A percentile compares a stretch with the other conserved stretches of the same genome.
Conservation (phyloP, 2,329 filamentous ascomycete genomes). For the Herpotrichia juniperi region DNA sequence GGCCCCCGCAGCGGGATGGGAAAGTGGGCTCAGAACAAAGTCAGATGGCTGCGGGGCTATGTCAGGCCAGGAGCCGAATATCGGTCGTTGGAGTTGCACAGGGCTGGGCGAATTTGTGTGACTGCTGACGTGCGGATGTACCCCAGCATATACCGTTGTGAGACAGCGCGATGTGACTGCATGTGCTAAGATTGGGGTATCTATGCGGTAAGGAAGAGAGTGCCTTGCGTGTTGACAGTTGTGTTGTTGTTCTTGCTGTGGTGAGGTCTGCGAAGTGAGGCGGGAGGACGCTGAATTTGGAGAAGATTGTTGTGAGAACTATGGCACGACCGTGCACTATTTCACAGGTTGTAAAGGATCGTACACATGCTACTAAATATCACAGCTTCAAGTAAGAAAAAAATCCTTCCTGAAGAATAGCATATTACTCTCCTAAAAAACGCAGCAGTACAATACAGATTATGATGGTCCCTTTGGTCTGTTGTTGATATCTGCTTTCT, state of each 20-base stretch:
- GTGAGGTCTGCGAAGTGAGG: not conserved
- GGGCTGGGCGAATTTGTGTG: not conserved
- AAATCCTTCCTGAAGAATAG: no score
- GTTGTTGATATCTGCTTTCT: no score
- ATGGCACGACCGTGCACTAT: no score
- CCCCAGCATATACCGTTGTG: not conserved
- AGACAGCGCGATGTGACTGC: not conserved
- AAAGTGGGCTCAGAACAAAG: not conserved
- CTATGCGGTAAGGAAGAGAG: not conserved
- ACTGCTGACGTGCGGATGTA: not conserved
- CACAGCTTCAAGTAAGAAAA: no score
- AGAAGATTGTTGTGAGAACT: no score
- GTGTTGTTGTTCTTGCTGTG: not conserved
- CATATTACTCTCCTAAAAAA: no score
- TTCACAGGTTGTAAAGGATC: no score
- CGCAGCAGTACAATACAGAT: no score
- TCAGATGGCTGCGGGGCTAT: not conserved
- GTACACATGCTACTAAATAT: no score
- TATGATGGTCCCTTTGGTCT: no score
- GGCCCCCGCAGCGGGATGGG: not conserved
- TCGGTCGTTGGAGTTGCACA: not conserved
- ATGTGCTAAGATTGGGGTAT: not conserved
- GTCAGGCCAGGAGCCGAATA: not conserved
- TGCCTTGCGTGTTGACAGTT: not conserved
- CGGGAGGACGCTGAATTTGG: not conserved